Evolutionary conservation across 305 asterid species (phyloP).

Genomic region (Fraxinus platypoda): DNA sequence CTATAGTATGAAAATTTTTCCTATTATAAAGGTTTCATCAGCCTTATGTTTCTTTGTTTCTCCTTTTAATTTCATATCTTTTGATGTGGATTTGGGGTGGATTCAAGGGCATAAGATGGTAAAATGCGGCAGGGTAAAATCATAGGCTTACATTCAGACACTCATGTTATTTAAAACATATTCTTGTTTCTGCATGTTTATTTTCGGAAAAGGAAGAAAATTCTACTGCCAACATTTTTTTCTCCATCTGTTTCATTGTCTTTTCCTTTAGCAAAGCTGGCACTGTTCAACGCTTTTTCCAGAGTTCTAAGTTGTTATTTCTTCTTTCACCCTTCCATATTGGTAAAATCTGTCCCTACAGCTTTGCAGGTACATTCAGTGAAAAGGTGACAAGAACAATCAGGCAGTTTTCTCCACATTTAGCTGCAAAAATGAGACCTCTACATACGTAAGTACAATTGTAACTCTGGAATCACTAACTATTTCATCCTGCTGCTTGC

Average conservation of each 20-base stretch:
- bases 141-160: neutral
- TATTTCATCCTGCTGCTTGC: conserved; percentile 21
- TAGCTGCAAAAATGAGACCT: conserved; percentile 99
- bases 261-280: neutral
- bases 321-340: neutral
- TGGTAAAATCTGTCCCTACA: conserved; percentile 38
- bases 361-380: conserved; percentile 93
- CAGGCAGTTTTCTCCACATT: conserved; percentile 90
- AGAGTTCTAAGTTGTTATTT: neutral
- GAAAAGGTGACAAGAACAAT: conserved; percentile 90
- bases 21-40: neutral
- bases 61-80: neutral
- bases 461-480: conserved; percentile 1
- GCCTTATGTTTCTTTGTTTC: neutral
- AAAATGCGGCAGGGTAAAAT: neutral
- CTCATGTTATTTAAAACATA: neutral
- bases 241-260: neutral
- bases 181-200: neutral
- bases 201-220: neutral
- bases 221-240: neutral
- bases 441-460: conserved; percentile 63
- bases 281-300: neutral
- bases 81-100: neutral
- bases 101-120: neutral
- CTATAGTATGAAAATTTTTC: neutral